These are phyloP conservation scores for Adansonia rubrostipa DNA, from an alignment of 441 rosid species.

Conservation along the genomic window DNA sequence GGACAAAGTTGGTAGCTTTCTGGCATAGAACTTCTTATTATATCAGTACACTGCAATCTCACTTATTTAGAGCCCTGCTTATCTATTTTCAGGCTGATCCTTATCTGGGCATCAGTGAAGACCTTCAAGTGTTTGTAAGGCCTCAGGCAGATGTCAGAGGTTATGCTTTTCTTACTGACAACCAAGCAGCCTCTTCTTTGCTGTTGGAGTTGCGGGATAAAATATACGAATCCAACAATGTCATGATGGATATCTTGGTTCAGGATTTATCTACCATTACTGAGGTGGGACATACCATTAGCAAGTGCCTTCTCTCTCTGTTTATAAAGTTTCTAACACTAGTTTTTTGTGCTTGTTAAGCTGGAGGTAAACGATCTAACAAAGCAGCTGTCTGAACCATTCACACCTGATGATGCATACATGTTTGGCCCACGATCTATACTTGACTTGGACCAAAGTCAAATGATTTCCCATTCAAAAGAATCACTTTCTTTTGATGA, in stretches of 20 bases:
- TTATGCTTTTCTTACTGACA: slow-evolving; percentile 70
- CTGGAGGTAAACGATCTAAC: slow-evolving; percentile 60
- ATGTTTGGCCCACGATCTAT: slow-evolving; percentile 62
- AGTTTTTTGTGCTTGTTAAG: slow-evolving; percentile 47
- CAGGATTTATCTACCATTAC: slow-evolving; percentile 53
- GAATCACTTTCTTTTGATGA: slow-evolving; percentile 87
- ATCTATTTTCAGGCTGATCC: slow-evolving; percentile 80
- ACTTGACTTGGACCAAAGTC: slow-evolving; percentile 51
- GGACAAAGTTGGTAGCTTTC: not conserved
- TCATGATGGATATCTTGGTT: slow-evolving; percentile 52
- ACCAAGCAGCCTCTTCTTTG: slow-evolving; percentile 61
- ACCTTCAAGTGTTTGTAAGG: slow-evolving; percentile 69
- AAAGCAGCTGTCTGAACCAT: slow-evolving; percentile 70
- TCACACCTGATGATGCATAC: slow-evolving; percentile 86
- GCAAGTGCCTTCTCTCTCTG: not conserved
- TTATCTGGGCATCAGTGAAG: slow-evolving; percentile 65
- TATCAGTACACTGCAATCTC: not conserved
- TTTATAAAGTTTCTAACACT: slow-evolving; percentile 27
- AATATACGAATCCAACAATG: slow-evolving; percentile 51
- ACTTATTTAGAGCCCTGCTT: not conserved
- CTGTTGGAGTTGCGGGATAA: slow-evolving; percentile 62
- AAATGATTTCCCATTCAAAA: slow-evolving; percentile 58
- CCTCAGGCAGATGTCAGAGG: slow-evolving; percentile 66
- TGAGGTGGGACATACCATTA: slow-evolving; percentile 53
- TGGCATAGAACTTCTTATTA: not conserved